Base-by-base conservation (phyloP, 2,329 filamentous ascomycete species). In the Coniochaeta sp. region DNA sequence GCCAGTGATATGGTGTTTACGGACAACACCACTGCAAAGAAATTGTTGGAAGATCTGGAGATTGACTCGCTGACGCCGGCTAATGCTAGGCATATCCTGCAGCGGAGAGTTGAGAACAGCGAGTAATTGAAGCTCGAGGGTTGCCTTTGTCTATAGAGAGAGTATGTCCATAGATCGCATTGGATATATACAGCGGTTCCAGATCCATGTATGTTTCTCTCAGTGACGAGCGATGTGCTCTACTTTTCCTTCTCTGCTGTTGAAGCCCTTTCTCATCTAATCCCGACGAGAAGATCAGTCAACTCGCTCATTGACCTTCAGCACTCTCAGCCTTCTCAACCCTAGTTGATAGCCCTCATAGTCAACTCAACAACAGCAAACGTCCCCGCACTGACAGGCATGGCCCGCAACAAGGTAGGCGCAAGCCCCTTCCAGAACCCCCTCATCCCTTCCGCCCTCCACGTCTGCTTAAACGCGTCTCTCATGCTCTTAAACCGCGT, bases 351-450 rank as follows among this genome's bases (percentile, higher is more conserved):
- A 19, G 83, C 82, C 64, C 85, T 77, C 83, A 86, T 85, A 22
- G 84, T 86, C 74, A 85, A 78, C 76, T 88, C 86, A 12, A 87
- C 85, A 66, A 95, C 92, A 33, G 91, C 91, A 81, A 99, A 99
- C 1, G 95, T 99, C n/a, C 93, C 93, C 1, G 93, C 95, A 73
- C 90, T 95, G 56, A 99, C 95, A 9, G 95, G 95, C 93, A 98
- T 96, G 58, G 95, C 95, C 73, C 95, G 91, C 70, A 97, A 75
- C 72, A 98, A 75, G 33, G 95, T 98, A 52, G 95, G 95, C 0
- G 83, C 91, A 67, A 99, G 86, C 6, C 95, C 95, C 80, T 90
- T 96, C 92, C 93, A 98, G 79, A 99, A 98, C 0, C 93, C 95
- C 47, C 85, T 78, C 67, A 86, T 70, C 0, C 95, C 95, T 76